These are phyloP conservation scores for Senna siamea DNA, from an alignment of 306 rosid genomes.

Conservation along the genomic window DNA sequence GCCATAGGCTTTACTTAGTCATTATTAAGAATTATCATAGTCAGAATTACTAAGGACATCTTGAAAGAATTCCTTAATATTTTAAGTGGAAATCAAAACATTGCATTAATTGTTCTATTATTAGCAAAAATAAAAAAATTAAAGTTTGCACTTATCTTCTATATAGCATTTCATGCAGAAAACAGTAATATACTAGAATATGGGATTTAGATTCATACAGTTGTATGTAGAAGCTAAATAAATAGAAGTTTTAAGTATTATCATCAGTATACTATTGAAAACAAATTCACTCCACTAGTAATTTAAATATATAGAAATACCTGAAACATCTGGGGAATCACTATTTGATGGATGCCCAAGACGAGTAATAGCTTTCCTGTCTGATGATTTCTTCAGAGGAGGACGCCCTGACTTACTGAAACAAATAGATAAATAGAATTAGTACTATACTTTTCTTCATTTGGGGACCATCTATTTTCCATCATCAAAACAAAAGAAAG, in stretches of 20 bases:
- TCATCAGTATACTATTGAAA: slow-evolving; percentile 22
- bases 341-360: slow-evolving; percentile 55
- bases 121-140: neutral
- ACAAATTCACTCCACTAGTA: slow-evolving; percentile 14
- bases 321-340: slow-evolving; percentile 61
- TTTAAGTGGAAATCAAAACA: neutral
- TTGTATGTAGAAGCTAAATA: slow-evolving; percentile 7
- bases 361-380: slow-evolving; percentile 64
- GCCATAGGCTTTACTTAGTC: neutral
- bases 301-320: slow-evolving; percentile 44
- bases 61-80: neutral
- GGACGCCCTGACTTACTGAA: slow-evolving; percentile 84
- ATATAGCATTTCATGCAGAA: neutral
- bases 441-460: neutral
- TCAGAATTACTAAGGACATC: neutral
- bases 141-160: neutral
- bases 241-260: neutral
- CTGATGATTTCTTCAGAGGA: slow-evolving; percentile 69
- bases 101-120: neutral
- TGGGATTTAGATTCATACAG: slow-evolving; percentile 15
- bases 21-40: neutral
- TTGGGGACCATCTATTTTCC: neutral
- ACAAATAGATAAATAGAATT: slow-evolving; percentile 35
- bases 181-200: neutral
- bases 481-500: slow-evolving; percentile 3